These are phyloP conservation scores for Orbilia blumenaviensis DNA, from an alignment of 2,329 filamentous ascomycete species.

Conservation along the genomic window DNA sequence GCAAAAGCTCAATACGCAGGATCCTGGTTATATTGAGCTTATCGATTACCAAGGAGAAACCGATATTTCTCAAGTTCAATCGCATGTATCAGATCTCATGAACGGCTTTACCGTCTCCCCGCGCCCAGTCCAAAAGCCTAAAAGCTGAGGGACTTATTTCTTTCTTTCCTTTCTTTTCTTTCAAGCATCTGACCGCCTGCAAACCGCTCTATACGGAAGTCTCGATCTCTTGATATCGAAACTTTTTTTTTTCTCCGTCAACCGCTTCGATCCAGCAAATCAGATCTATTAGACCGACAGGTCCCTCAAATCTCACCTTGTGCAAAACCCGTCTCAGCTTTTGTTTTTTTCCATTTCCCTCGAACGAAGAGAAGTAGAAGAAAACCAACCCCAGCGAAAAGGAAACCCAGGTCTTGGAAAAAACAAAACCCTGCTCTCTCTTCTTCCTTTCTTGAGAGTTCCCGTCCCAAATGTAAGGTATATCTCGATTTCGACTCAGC, in stretches of 20 bases:
- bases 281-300: constrained; percentile 33
- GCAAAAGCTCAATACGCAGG: neutral
- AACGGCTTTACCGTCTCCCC: constrained; percentile 38
- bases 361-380: neutral
- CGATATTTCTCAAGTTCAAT: constrained; percentile 10
- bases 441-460: constrained; percentile 26
- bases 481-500: constrained; percentile 43
- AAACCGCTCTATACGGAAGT: constrained; percentile 29
- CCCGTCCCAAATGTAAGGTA: constrained; percentile 39
- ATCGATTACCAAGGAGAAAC: constrained; percentile 27
- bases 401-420: constrained; percentile 12
- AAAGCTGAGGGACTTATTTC: constrained; percentile 16
- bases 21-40: constrained; percentile 2
- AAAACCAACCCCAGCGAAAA: constrained; percentile 30
- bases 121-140: constrained; percentile 20
- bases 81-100: constrained; percentile 34
- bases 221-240: constrained; percentile 28
- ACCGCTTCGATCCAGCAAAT: constrained; percentile 47
- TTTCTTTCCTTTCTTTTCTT: too few relatives aligned
- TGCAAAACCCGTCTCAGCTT: neutral
- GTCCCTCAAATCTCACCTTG: constrained; percentile 38
- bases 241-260: constrained; percentile 21
- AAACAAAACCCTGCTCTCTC: constrained; percentile 34
- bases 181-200: constrained; percentile 49
- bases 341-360: neutral